Evolutionary conservation across 1,284 basidiomycete genomes (phyloP).

Genomic region (Leccinum griseonigrum): DNA sequence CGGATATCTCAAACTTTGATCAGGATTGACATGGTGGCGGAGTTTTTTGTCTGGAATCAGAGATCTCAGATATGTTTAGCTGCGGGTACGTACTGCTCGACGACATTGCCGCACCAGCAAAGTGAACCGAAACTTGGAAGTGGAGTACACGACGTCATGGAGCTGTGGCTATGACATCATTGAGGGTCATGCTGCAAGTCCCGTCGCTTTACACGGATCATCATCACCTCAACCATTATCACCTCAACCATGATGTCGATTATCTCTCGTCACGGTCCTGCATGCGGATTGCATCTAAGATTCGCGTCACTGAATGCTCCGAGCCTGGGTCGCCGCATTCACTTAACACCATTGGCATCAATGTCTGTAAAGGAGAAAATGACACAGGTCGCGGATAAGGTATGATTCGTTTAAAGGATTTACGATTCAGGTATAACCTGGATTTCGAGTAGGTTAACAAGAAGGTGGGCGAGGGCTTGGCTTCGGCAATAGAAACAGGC

Average conservation of each 20-base stretch:
- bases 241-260: slow-evolving; percentile 1
- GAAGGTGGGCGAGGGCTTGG: slow-evolving; percentile 56
- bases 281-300: not conserved
- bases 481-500: slow-evolving; percentile 62
- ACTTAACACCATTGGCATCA: slow-evolving; percentile 43
- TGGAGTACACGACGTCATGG: not conserved
- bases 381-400: slow-evolving; percentile 58
- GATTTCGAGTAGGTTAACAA: slow-evolving; percentile 51
- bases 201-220: not conserved
- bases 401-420: slow-evolving; percentile 25
- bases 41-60: not conserved
- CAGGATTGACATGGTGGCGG: not conserved
- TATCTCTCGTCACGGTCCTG: not conserved
- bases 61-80: not conserved
- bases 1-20: not conserved
- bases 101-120: not conserved
- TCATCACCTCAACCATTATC: not conserved
- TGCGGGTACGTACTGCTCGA: not conserved
- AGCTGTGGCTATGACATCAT: slow-evolving; percentile 7
- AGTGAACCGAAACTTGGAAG: not conserved
- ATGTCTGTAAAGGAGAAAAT: slow-evolving; percentile 64
- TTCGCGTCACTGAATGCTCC: slow-evolving; percentile 10
- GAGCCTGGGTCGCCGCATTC: slow-evolving; percentile 35
- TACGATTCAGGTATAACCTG: not conserved
- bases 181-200: not conserved